Percentiles rank a stretch among this genome's conserved stretches.
Conservation (phyloP, 371 early-diverging fungal genomes). For the Quaeritorhiza haematococci region DNA sequence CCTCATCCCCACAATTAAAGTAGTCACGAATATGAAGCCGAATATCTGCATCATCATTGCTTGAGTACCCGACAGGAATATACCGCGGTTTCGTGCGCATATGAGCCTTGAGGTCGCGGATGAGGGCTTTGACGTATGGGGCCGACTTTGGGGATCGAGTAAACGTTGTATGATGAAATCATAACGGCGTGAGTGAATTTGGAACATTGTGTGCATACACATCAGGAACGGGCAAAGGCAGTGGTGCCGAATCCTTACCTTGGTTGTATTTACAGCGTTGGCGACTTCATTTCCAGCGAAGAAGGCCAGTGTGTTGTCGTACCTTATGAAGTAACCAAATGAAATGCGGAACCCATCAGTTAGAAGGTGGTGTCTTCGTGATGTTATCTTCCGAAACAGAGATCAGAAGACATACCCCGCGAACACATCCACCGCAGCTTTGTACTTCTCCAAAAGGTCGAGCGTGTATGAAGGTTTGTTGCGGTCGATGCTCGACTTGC, state of each 20-base stretch:
- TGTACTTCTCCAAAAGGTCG: slow-evolving; percentile 3
- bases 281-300: slow-evolving; percentile 23
- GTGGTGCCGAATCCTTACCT: not conserved
- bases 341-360: not conserved
- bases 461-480: slow-evolving; percentile 5
- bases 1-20: slow-evolving; percentile 12
- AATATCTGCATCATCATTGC: slow-evolving; percentile 9
- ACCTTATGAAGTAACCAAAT: slow-evolving; percentile 1
- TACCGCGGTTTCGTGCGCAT: slow-evolving; percentile 2
- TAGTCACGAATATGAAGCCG: not conserved
- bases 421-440: slow-evolving; percentile 14
- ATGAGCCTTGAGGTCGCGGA: slow-evolving; percentile 16
- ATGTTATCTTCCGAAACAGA: too few relatives aligned
- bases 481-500: slow-evolving; percentile 3
- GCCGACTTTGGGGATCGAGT: too few relatives aligned
- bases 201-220: too few relatives aligned
- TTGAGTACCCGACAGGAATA: slow-evolving; percentile 16
- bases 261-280: slow-evolving; percentile 1
- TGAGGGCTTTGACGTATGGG: slow-evolving; percentile 14
- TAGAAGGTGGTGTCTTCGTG: not conserved
- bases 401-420: slow-evolving; percentile 5
- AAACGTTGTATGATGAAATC: too few relatives aligned
- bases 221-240: too few relatives aligned
- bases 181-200: too few relatives aligned
- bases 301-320: slow-evolving; percentile 8